Evolutionary conservation across 2,329 filamentous ascomycete genomes (phyloP).

Genomic region (Daldinia eschscholtzii): DNA sequence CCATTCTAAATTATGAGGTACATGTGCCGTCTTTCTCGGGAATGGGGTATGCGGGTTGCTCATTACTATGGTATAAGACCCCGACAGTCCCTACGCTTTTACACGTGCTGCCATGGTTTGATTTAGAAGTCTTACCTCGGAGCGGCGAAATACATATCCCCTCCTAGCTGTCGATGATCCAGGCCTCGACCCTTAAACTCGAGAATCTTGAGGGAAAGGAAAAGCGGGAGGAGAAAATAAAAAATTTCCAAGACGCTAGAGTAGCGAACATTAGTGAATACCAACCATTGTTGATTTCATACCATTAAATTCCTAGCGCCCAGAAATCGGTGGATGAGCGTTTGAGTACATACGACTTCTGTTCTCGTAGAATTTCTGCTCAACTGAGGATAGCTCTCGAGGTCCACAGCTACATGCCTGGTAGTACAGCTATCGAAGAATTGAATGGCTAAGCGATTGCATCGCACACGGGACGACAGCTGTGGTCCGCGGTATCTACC

Average conservation of each 20-base stretch:
- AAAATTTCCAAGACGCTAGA: slow-evolving; percentile 2
- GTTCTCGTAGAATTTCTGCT: not conserved
- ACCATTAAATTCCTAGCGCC: not conserved
- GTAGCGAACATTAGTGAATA: not conserved
- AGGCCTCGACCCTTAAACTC: slow-evolving; percentile 3
- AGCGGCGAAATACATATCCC: slow-evolving; percentile 14
- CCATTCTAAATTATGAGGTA: slow-evolving; percentile 1
- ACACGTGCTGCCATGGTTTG: slow-evolving; percentile 1
- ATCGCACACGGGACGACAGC: not conserved
- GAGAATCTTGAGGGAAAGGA: not conserved
- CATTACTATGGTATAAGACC: slow-evolving; percentile 9
- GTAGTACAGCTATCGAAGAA: too few relatives aligned
- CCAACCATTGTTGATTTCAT: not conserved
- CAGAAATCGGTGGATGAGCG: not conserved
- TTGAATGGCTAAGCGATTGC: not conserved
- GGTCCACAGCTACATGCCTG: not conserved
- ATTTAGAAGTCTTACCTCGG: slow-evolving; percentile 6
- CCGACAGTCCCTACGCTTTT: slow-evolving; percentile 2
- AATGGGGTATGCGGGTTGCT: slow-evolving; percentile 19
- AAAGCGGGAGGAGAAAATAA: not conserved
- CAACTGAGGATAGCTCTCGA: not conserved
- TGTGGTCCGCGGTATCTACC: not conserved
- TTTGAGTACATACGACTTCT: not conserved
- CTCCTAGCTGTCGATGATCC: slow-evolving; percentile 7
- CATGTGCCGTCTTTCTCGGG: not conserved